These are phyloP conservation scores for Tephrocybe sp. DNA, from an alignment of 768 basidiomycete species.

Conservation along the genomic window DNA sequence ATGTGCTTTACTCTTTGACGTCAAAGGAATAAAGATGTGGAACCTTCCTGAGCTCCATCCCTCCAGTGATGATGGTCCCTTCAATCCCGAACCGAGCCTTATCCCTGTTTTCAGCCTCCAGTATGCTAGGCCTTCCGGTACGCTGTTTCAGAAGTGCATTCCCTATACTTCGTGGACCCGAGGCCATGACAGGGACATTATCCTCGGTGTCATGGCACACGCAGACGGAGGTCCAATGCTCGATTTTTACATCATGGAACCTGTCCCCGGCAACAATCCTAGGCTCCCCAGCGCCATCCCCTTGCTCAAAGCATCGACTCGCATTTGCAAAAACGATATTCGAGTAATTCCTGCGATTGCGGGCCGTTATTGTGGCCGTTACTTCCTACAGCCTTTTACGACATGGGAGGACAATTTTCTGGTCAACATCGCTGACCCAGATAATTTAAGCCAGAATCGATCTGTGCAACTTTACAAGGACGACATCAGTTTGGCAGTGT, in stretches of 20 bases:
- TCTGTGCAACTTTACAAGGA: constrained; percentile 6
- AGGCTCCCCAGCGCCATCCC: constrained; percentile 2
- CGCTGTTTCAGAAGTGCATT: constrained; percentile 3
- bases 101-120: constrained; percentile 5
- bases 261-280: neutral
- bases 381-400: constrained; percentile 4
- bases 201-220: constrained; percentile 1
- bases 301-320: neutral
- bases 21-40: constrained; percentile 7
- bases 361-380: constrained; percentile 4
- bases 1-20: constrained; percentile 8
- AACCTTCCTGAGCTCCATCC: constrained; percentile 3
- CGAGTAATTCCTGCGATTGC: constrained; percentile 6
- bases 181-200: neutral
- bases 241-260: constrained; percentile 5
- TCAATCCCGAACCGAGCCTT: neutral
- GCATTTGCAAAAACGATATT: constrained; percentile 7
- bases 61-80: constrained; percentile 1
- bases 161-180: constrained; percentile 6
- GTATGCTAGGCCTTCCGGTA: neutral
- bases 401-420: constrained; percentile 10
- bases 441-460: neutral
- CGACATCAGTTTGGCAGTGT: neutral
- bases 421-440: constrained; percentile 4
- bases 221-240: constrained; percentile 5